These are phyloP conservation scores for Clarkia xantiana DNA, from an alignment of 345 rosid species.

Conservation along the genomic window DNA sequence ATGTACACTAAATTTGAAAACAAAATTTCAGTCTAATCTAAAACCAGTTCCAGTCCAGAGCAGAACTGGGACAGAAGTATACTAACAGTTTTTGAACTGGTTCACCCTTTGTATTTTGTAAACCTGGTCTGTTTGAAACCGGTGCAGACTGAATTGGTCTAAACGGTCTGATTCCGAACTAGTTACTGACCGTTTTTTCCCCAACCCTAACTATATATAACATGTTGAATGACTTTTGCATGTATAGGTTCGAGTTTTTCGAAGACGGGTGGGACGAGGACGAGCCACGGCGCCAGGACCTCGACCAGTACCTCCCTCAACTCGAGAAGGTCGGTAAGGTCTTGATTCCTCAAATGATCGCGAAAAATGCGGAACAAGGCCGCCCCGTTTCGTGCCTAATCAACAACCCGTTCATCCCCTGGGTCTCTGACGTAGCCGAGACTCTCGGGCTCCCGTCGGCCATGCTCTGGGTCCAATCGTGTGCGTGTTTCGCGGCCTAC, in stretches of 20 bases:
- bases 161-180: no score
- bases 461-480: conserved; percentile 86
- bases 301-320: conserved; percentile 22
- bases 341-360: conserved; percentile 31
- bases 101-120: no score
- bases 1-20: no score
- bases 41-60: no score
- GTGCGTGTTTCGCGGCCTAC: conserved; percentile 57
- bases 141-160: no score
- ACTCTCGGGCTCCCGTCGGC: conserved; percentile 64
- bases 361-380: conserved; percentile 28
- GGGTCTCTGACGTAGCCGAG: conserved; percentile 73
- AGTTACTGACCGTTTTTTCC: no score
- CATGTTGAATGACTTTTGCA: no score
- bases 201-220: no score
- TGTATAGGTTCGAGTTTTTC: conserved; percentile 41
- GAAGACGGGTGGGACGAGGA: conserved; percentile 48
- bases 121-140: no score
- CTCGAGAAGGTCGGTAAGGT: conserved; percentile 40
- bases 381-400: conserved; percentile 69
- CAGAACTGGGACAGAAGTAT: no score
- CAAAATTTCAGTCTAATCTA: no score
- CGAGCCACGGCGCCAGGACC: conserved; percentile 27
- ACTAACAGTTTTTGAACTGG: no score
- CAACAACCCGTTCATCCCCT: conserved; percentile 73